Percentiles rank a stretch among this genome's conserved stretches.
Evolutionary conservation across 2,329 filamentous ascomycete genomes (phyloP).

Genomic region (Cercospora brassicicola): DNA sequence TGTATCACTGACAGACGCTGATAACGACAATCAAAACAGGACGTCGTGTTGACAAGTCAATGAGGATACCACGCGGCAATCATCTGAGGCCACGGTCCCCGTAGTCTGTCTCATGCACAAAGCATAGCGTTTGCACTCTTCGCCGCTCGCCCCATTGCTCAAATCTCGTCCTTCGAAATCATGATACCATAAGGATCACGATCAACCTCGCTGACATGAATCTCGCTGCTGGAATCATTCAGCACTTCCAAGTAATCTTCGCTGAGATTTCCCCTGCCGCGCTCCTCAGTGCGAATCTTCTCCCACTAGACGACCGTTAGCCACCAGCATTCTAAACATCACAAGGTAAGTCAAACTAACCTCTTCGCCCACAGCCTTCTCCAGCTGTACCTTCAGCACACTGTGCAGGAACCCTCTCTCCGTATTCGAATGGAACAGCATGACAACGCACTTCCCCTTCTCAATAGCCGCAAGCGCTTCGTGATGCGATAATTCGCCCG

Average conservation of each 20-base stretch:
- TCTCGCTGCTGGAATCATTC: conserved; percentile 57
- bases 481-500: conserved; percentile 91
- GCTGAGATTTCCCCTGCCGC: conserved; percentile 38
- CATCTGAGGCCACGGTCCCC: background rate
- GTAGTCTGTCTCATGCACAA: background rate
- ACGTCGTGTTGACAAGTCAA: background rate
- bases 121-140: background rate
- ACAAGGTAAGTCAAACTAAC: background rate
- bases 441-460: conserved; percentile 76
- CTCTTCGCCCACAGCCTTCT: conserved; percentile 57
- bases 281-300: conserved; percentile 47
- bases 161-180: conserved; percentile 40
- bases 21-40: background rate
- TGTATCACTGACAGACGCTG: background rate
- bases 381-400: conserved; percentile 67
- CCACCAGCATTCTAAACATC: background rate
- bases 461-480: conserved; percentile 85
- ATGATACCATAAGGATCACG: conserved; percentile 85
- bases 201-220: conserved; percentile 77
- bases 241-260: conserved; percentile 51
- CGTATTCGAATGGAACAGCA: conserved; percentile 89
- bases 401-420: conserved; percentile 78
- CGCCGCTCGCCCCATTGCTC: background rate
- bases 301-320: conserved; percentile 46
- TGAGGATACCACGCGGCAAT: background rate